Percentiles rank a stretch among this genome's conserved stretches.
phyloP scores from a whole-genome alignment of 345 rosid species.

The Citrus unshiu region DNA sequence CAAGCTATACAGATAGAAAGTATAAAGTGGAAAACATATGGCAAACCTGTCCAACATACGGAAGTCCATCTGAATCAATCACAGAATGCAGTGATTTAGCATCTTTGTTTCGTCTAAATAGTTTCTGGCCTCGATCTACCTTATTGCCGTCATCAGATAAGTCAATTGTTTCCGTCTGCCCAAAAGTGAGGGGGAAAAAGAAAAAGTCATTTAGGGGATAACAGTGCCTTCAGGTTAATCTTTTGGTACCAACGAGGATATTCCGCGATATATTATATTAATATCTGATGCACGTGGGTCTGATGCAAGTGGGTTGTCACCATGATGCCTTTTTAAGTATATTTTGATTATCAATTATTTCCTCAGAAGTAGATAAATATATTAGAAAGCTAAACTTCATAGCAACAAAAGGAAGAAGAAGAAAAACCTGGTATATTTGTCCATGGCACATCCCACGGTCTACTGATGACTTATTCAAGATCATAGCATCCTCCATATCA shows the following conservation, averaged over 20 bases:
- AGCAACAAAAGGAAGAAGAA: background rate
- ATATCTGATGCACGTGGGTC: background rate
- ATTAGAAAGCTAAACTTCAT: background rate
- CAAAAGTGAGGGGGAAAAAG: background rate
- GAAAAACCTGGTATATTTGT: conserved; percentile 87
- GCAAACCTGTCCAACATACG: conserved; percentile 87
- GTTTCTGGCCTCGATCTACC: conserved; percentile 37
- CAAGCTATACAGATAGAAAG: background rate
- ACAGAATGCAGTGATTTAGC: conserved; percentile 45
- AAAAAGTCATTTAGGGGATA: background rate
- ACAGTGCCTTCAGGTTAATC: background rate
- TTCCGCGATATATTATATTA: background rate
- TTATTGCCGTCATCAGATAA: conserved; percentile 54
- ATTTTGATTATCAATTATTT: background rate
- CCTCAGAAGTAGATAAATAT: background rate
- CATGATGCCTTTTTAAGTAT: background rate
- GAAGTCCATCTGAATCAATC: conserved; percentile 92
- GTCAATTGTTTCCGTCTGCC: conserved; percentile 88
- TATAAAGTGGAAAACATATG: background rate
- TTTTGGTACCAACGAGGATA: background rate
- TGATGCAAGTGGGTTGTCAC: background rate
- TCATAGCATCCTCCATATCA: conserved; percentile 99
- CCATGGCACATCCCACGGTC: conserved; percentile 98
- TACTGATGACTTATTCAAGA: conserved; percentile 87
- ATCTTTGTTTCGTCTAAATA: conserved; percentile 53